Evolutionary conservation across 768 basidiomycete genomes (phyloP), one percentile per base, ranked within the genome.

Genomic region (Mycena galericulata): DNA sequence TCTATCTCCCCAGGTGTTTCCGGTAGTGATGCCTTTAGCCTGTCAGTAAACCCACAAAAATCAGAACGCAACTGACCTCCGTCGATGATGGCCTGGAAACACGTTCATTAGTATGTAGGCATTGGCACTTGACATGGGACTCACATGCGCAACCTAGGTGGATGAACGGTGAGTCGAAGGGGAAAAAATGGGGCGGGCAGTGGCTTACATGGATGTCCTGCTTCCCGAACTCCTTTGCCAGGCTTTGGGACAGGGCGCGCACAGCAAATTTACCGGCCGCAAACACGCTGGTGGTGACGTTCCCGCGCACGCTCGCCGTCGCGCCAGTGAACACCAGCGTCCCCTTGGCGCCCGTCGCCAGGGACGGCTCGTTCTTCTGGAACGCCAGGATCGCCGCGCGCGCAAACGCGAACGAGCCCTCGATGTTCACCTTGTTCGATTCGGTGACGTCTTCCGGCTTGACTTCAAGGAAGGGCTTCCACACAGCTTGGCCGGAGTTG

Each of bases 191-290:
- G 22, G 30, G 62, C 26, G 3, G 51, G 22, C n/a, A 22, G 47
- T 26, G 20, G 56, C 83, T 55, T 22, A 90, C 92, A 77, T 93
- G 92, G 55, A 93, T 92, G 72, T 92, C 89, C 45, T 92, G 80
- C 76, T 89, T 89, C 27, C 88, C 88, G 73, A 92, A 93, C 73
- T 93, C 92, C 77, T 92, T 92, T 10, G 88, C 87, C 73, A 93
- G 77, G 70, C 91, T 91, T 79, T 93, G 92, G 0, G 87, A 86
- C 50, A 93, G 79, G 0, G 88, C 89, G 46, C 92, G 81, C 38
- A 88, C 36, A 4, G 86, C 92, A 57, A 86, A 87, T 74, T 92
- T 93, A 0, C 86, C 87, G 3, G 90, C 87, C 5, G 92, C 82
- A 72, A 92, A 89, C 2, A 83, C 85, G 56, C 89, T 89, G 0